Base-by-base conservation (phyloP, 2,329 filamentous ascomycete species). In the Aspergillus vadensis region DNA sequence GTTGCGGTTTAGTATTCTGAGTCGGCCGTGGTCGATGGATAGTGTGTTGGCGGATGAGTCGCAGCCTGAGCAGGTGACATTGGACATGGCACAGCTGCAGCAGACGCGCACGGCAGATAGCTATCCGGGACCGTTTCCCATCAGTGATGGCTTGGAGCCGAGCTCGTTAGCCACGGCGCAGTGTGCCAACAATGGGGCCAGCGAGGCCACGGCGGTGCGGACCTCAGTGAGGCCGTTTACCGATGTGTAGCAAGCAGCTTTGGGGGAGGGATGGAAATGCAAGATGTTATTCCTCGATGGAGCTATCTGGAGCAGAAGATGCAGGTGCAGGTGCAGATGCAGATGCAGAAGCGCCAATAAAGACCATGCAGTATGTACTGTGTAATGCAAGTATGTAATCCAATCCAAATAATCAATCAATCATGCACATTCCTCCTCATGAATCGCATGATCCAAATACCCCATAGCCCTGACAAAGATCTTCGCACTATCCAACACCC, bases 401-500 rank as follows among this genome's bases (percentile, higher is more conserved):
- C 10, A 14, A 36, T 32, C 12, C 30, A 32, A 12, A 5, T 25
- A 25, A 25, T 27, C 25, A 27, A 27, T 36, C 52, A 15, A 48
- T 61, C 47, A 65, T 38, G 41, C 36, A 57, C 36, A 65, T 57
- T 59, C 58, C 59, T 71, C 70, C 55, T 60, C 55, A 59, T 69
- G 68, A 57, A 76, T 73, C 50, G 69, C 67, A 67, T 76, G 73
- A 49, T 72, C 70, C 17, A 57, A 53, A 63, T 74, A 72, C 15
- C 75, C 74, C 73, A 76, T 76, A 4, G 70, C 78, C 65, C 71
- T 79, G 2, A 88, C 79, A 70, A 92, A 89, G 19, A 91, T 90
- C 79, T 91, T 85, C 83, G 91, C 91, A 72, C 90, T 93, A 61
- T 91, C 85, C 70, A 92, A 69, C 25, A 94, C 82, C 64, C 89